Conservation (phyloP, 2,329 filamentous ascomycete species). For the Calonectria multiphialidica region DNA sequence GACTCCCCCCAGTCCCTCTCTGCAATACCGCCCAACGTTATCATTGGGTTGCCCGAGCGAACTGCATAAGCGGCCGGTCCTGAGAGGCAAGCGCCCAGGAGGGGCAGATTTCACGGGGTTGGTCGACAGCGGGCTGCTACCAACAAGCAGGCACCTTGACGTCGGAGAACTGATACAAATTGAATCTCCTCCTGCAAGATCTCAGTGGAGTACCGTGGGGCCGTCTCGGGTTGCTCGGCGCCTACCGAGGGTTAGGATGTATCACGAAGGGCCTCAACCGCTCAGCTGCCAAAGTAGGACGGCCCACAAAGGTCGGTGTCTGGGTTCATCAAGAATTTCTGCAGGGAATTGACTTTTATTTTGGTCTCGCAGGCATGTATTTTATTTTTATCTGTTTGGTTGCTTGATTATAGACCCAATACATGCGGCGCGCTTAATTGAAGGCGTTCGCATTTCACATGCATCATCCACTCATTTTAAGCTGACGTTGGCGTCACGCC, state of each 20-base stretch:
- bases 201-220: constrained; percentile 17
- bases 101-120: not conserved
- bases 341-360: not conserved
- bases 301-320: not conserved
- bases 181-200: constrained; percentile 27
- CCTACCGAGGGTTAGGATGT: constrained; percentile 19
- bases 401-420: not conserved
- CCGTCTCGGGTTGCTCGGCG: constrained; percentile 16
- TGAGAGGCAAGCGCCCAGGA: not conserved
- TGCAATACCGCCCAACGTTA: not conserved
- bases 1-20: not conserved
- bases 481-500: too few species aligned
- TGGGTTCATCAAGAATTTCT: not conserved
- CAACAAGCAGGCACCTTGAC: constrained; percentile 15
- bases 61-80: not conserved
- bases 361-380: not conserved
- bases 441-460: too few species aligned
- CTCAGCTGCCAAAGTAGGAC: not conserved
- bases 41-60: not conserved
- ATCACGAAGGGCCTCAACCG: constrained; percentile 5
- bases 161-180: constrained; percentile 35
- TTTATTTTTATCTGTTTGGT: not conserved
- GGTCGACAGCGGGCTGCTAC: constrained; percentile 17
- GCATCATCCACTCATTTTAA: not conserved
- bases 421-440: not conserved